Evolutionary conservation across 2,329 filamentous ascomycete species (phyloP).

Genomic region (Hypoxylon sp.): DNA sequence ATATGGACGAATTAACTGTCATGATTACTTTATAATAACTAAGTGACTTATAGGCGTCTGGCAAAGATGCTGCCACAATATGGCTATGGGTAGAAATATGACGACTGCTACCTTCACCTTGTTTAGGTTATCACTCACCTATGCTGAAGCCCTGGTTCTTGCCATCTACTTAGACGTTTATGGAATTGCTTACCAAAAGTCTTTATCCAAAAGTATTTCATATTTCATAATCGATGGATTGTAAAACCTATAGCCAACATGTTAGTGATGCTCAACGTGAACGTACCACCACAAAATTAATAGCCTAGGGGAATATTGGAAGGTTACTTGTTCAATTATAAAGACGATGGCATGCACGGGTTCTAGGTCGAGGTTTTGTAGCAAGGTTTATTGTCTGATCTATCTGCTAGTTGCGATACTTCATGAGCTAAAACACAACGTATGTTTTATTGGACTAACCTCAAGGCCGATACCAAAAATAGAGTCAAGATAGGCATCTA

Average conservation of each 20-base stretch:
- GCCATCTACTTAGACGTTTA: background rate
- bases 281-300: background rate
- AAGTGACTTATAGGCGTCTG: background rate
- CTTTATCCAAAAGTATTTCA: background rate
- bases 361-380: constrained; percentile 13
- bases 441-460: constrained; percentile 44
- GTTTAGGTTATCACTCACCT: background rate
- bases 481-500: constrained; percentile 29
- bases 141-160: background rate
- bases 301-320: background rate
- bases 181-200: background rate
- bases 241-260: background rate
- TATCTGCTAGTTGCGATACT: constrained; percentile 31
- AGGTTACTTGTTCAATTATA: background rate
- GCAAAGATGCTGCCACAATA: too few relatives aligned
- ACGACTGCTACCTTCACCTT: background rate
- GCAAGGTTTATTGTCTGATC: constrained; percentile 33
- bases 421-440: constrained; percentile 35
- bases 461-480: constrained; percentile 40
- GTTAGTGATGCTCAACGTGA: background rate
- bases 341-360: constrained; percentile 12
- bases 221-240: background rate
- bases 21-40: background rate
- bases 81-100: too few relatives aligned
- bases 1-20: background rate